A percentile compares a stretch with the other conserved stretches of the same genome.
Evolutionary conservation across 495 filamentous ascomycete species (phyloP).

Genomic region (Xylaria flabelliformis): DNA sequence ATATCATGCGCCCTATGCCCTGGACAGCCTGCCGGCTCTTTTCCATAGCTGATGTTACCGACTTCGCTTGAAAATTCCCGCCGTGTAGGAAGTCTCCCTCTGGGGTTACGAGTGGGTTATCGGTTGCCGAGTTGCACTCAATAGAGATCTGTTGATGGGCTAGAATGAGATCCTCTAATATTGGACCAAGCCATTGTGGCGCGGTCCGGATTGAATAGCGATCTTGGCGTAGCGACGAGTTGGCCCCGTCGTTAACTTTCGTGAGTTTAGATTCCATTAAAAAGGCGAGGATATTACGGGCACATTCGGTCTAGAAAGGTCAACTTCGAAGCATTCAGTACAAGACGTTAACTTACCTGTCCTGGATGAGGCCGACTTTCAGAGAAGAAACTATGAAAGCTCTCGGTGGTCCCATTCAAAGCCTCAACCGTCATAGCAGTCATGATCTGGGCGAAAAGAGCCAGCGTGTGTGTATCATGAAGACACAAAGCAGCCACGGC

Average conservation of each 20-base stretch:
- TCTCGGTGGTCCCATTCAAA: slow-evolving; percentile 53
- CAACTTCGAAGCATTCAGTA: slow-evolving; percentile 49
- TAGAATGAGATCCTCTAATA: slow-evolving; percentile 56
- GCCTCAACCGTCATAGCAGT: slow-evolving; percentile 50
- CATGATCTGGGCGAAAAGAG: slow-evolving; percentile 58
- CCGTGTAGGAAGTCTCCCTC: slow-evolving; percentile 44
- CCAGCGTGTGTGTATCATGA: slow-evolving; percentile 56
- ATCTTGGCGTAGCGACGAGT: slow-evolving; percentile 59
- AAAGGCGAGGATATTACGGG: slow-evolving; percentile 53
- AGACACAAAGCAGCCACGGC: slow-evolving; percentile 52
- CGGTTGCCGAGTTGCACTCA: slow-evolving; percentile 61
- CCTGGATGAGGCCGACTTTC: slow-evolving; percentile 59
- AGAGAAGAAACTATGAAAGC: slow-evolving; percentile 61
- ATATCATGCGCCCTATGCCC: slow-evolving; percentile 59
- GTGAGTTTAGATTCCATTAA: slow-evolving; percentile 33
- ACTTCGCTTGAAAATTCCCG: slow-evolving; percentile 61
- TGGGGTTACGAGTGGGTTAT: slow-evolving; percentile 60
- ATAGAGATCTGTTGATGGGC: slow-evolving; percentile 51
- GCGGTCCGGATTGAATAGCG: slow-evolving; percentile 59
- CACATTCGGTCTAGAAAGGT: slow-evolving; percentile 56
- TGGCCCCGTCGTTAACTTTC: slow-evolving; percentile 31
- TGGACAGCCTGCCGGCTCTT: slow-evolving; percentile 51
- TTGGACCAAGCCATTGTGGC: slow-evolving; percentile 62
- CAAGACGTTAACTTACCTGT: slow-evolving; percentile 38
- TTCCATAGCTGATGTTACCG: slow-evolving; percentile 60